Evolutionary conservation across 352 stramenopile species (phyloP).

Genomic region (Pythium sp.): DNA sequence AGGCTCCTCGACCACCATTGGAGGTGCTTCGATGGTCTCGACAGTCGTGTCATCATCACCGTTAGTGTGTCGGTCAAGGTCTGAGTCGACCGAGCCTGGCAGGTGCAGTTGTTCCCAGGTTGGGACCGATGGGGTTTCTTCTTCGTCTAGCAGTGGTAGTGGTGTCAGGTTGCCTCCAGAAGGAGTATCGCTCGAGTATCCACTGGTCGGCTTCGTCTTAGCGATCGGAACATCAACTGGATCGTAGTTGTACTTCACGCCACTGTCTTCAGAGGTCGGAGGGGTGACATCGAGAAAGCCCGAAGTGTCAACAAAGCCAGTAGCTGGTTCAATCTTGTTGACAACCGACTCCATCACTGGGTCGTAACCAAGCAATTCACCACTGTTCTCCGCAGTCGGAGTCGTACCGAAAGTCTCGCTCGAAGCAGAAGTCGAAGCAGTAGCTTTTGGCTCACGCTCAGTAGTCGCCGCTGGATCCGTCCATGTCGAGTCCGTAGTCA

Average conservation of each 20-base stretch:
- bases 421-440: background rate
- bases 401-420: background rate
- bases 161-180: background rate
- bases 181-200: background rate
- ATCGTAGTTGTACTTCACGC: background rate
- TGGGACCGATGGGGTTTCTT: background rate
- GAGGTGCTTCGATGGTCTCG: background rate
- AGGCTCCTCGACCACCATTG: background rate
- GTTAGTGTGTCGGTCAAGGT: background rate
- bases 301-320: background rate
- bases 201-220: background rate
- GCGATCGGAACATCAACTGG: background rate
- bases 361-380: background rate
- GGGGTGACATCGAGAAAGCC: background rate
- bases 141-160: background rate
- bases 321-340: background rate
- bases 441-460: background rate
- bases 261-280: background rate
- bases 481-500: background rate
- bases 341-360: background rate
- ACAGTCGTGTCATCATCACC: background rate
- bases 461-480: background rate
- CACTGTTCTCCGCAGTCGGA: background rate
- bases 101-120: background rate
- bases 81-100: background rate